Conservation (phyloP, 2,329 filamentous ascomycete genomes). For the Apiospora hydei region DNA sequence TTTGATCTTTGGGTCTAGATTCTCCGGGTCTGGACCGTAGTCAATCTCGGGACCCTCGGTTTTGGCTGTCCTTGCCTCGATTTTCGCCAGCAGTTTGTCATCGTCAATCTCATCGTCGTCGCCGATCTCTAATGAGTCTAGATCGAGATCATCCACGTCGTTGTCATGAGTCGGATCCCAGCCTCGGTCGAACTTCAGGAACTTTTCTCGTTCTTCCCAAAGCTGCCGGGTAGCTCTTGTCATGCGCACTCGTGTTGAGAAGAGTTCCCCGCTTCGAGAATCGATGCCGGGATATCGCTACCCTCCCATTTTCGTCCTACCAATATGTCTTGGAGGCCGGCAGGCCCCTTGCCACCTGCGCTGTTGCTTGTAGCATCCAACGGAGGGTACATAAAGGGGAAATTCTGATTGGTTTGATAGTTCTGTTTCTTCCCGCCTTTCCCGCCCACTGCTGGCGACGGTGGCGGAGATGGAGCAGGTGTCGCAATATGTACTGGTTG, state of each 20-base stretch:
- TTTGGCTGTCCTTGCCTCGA: constrained; percentile 51
- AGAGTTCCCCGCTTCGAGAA: constrained; percentile 94
- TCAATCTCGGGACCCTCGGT: constrained; percentile 51
- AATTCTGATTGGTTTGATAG: constrained; percentile 98
- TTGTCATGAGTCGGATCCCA: constrained; percentile 69
- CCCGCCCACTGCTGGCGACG: constrained; percentile 83
- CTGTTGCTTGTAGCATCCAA: constrained; percentile 88
- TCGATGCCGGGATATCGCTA: constrained; percentile 92
- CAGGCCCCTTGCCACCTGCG: constrained; percentile 86
- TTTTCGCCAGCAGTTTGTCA: constrained; percentile 48
- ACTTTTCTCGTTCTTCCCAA: constrained; percentile 92
- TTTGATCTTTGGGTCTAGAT: constrained; percentile 62
- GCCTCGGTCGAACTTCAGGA: constrained; percentile 89
- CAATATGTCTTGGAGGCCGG: constrained; percentile 78
- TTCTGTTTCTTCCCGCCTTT: constrained; percentile 99
- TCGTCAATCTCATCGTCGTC: constrained; percentile 43
- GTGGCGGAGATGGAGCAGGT: constrained; percentile 92
- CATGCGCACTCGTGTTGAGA: constrained; percentile 88
- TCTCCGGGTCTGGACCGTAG: constrained; percentile 57
- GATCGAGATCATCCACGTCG: constrained; percentile 50
- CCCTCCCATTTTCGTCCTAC: constrained; percentile 91
- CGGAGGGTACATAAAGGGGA: constrained; percentile 96
- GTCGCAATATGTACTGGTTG: constrained; percentile 99
- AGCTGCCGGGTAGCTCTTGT: constrained; percentile 90
- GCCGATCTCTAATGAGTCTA: constrained; percentile 40